Base-by-base conservation (phyloP, 345 rosid genomes). In the Dimocarpus longan region DNA sequence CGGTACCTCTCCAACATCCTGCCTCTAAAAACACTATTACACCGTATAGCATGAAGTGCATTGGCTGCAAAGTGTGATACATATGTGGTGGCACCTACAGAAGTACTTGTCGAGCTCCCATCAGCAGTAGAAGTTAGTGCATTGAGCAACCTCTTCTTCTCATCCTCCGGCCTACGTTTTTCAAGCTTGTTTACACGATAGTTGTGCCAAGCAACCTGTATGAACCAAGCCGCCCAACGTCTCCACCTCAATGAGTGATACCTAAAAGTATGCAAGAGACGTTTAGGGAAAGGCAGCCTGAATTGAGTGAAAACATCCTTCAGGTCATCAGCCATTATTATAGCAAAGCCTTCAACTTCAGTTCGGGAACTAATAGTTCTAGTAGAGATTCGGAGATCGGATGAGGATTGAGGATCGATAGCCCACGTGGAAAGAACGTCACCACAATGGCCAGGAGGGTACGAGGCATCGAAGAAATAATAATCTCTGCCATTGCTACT, bases 171-270 rank as follows among this genome's bases (percentile, higher is more conserved):
- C 0, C 5, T 0, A 70, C 87, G 6, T 70, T 2, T 18, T 48
- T 21, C 40, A 6, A 44, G 59, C 60, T 70, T 46, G 42, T 24
- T 70, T 16, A 28, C 32, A 16, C 19, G 6, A 54, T 10, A 32
- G 9, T 8, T 26, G 13, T 10, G 15, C 74, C 62, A 28, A 71
- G 44, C 22, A 8, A 13, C 44, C 19, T 71, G 46, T 16, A 71
- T 70, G 10, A 24, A 8, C 56, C 18, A 11, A 39, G 32, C 76
- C 39, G 64, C 65, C 39, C 50, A 89, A 1, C 4, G 84, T 79
- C 81, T 87, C 89, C 90, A 87, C 70, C 82, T 83, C 70, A 66
- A 82, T 0, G 89, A 89, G 76, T 82, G 78, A 77, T 82, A 76
- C 85, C 88, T 81, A 77, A 84, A 87, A 0, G 83, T 70, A 8